Evolutionary conservation across 371 early-diverging fungal genomes (phyloP).

Genomic region (Mortierella sp.): DNA sequence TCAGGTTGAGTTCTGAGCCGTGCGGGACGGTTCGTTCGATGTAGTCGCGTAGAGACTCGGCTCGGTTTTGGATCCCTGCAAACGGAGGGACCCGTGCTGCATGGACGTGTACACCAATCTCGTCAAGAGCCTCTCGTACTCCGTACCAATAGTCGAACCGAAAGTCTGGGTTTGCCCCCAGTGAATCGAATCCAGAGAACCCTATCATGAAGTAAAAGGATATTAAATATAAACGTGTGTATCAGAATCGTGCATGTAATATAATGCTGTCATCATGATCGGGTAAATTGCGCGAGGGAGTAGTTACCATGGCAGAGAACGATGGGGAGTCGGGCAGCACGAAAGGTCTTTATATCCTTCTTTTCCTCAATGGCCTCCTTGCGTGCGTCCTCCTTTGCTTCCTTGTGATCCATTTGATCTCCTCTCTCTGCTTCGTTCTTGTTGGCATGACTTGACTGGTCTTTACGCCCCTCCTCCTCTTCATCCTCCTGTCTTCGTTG

Average conservation of each 20-base stretch:
- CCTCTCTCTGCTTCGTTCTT: not conserved
- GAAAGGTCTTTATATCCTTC: constrained; percentile 58
- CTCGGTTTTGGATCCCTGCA: constrained; percentile 84
- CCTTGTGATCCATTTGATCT: not conserved
- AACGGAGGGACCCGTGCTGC: constrained; percentile 83
- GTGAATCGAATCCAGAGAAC: constrained; percentile 72
- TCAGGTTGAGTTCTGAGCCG: constrained; percentile 64
- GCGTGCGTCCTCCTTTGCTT: constrained; percentile 18
- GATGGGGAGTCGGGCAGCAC: constrained; percentile 83
- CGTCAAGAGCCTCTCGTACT: constrained; percentile 82
- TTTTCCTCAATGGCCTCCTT: constrained; percentile 64
- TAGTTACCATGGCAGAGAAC: constrained; percentile 87
- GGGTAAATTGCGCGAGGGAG: not conserved
- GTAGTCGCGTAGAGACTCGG: constrained; percentile 76
- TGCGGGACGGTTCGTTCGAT: constrained; percentile 67
- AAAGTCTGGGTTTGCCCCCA: constrained; percentile 72
- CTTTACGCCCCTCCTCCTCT: not conserved
- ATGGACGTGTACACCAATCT: constrained; percentile 84
- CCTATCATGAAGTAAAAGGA: constrained; percentile 17
- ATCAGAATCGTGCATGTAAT: constrained; percentile 13
- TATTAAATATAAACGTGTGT: not conserved
- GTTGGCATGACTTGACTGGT: not conserved
- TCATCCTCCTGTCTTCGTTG: not conserved
- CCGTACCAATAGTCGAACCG: constrained; percentile 93
- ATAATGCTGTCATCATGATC: not conserved